phyloP scores from a whole-genome alignment of 192 early-diverging fungal species.

The Linnemannia zychae region DNA sequence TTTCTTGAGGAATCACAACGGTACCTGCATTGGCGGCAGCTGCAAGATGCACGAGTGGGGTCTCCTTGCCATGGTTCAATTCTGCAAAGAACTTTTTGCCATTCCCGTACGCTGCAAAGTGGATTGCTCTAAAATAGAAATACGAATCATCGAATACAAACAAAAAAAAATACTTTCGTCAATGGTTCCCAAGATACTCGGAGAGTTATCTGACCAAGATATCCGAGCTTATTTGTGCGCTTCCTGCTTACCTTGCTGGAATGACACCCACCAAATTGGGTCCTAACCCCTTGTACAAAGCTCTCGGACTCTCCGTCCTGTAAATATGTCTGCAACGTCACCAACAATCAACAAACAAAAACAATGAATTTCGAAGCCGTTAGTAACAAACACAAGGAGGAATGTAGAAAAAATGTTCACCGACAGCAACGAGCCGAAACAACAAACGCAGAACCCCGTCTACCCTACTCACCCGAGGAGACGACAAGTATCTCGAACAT shows the following conservation, averaged over 20 bases:
- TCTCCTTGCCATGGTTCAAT: conserved; percentile 84
- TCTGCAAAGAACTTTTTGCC: conserved; percentile 85
- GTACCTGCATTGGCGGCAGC: conserved; percentile 78
- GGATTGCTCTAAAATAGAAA: conserved; percentile 77
- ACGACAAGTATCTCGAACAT: conserved; percentile 65
- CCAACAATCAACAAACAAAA: neutral
- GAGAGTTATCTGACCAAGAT: neutral
- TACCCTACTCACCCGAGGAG: conserved; percentile 62
- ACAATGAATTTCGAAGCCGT: neutral
- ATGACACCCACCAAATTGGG: conserved; percentile 96
- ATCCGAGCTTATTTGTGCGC: neutral
- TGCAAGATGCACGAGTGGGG: conserved; percentile 81
- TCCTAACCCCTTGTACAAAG: conserved; percentile 93
- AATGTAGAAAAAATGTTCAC: neutral
- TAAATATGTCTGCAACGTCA: conserved; percentile 66
- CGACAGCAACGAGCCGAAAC: no score
- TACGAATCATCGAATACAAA: neutral
- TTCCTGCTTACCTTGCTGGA: conserved; percentile 78
- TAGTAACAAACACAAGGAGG: neutral
- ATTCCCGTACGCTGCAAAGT: conserved; percentile 94
- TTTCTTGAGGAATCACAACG: neutral
- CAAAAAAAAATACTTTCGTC: neutral
- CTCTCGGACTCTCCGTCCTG: conserved; percentile 81
- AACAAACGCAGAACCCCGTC: neutral
- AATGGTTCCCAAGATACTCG: neutral